Evolutionary conservation across 2,329 filamentous ascomycete species (phyloP), one percentile per base, ranked within the genome.

Genomic region (Trichoderma oligosporum): DNA sequence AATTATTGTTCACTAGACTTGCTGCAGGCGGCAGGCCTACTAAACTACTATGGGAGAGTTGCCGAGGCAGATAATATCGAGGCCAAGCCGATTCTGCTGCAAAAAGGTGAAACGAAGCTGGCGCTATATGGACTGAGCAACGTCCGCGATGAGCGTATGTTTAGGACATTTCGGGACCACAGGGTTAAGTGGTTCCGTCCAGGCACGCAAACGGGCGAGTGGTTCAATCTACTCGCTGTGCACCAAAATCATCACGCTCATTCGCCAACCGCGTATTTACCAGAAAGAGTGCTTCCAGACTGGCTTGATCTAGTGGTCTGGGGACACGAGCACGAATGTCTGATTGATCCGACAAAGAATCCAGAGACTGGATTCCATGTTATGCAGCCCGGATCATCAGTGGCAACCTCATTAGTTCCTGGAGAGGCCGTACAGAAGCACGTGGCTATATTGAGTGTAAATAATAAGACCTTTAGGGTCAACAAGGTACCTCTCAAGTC

Each of bases 261-360:
- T 67, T 96, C 90, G 0, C 84, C 92, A 16, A 97, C 93, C 0
- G 87, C 89, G n/a, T 97, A 96, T 67, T 80, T 99, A 0, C 93
- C 95, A 0, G 95, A 99, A 67, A 91, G 88, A 65, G 94, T 97
- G 66, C 78, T 99, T 0, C 95, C 94, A 0, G 86, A 91, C 16
- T 97, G 95, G 75, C 77, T 99, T 61, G 88, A 99, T 67, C 79
- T 99, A 4, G 84, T 99, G 0, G 82, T 99, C 49, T 99, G 94
- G 94, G 94, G 94, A 3, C 94, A 99, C 67, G 94, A 99, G 72
- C 94, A 99, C 68, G 93, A 99, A 71, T 99, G 94, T 68, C 71
- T 93, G 7, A 96, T 99, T 62, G 86, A 96, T 42, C 94, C 94
- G 0, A 76, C 78, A 1, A 78, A 85, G 45, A 99, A 97, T 65